Evolutionary conservation across 2,329 filamentous ascomycete genomes (phyloP), one percentile per base, ranked within the genome.

Genomic region (Pseudogymnoascus sp.): DNA sequence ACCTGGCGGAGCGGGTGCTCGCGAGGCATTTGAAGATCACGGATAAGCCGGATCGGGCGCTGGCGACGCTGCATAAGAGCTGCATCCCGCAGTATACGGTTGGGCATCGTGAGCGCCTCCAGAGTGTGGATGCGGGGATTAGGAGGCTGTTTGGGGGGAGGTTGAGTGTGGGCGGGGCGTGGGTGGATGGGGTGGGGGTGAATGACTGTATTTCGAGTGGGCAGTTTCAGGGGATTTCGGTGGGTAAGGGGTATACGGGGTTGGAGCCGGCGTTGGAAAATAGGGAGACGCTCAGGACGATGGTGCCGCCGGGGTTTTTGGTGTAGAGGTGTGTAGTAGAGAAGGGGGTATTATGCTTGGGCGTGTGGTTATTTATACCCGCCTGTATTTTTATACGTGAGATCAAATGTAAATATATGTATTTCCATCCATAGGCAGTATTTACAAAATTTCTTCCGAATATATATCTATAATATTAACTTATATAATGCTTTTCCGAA

Each of bases 81-180:
- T 96, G 92, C 72, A 95, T 99, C 68, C 93, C 95, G 10, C 95
- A 99, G 76, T 96, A 96, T 74, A 83, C 82, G 0, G 87, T 96
- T 1, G 91, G 91, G 36, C 93, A 97, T 61, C 63, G 68, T 2
- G 9, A 50, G 3, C 64, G 69, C 15, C 65, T 75, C 67, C 65
- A 63, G n/a, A 65, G 64, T 26, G 73, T 71, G 9, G 69, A 74
- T 66, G 38, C 60, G 11, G 71, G 74, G 47, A 53, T 76, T 21
- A 65, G 67, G 50, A 65, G 63, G 13, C 66, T 62, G 4, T 76
- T 74, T 64, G 65, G 65, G 9, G 74, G 74, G 8, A 71, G 68
- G 53, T 28, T 77, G 13, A 67, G 68, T 1, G 74, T 77, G 1
- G 83, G 83, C 2, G 79, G 77, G 63, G 83, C 80, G 72, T 84